phyloP scores from a whole-genome alignment of 116 monocot genomes.

The Posidonia oceanica region DNA sequence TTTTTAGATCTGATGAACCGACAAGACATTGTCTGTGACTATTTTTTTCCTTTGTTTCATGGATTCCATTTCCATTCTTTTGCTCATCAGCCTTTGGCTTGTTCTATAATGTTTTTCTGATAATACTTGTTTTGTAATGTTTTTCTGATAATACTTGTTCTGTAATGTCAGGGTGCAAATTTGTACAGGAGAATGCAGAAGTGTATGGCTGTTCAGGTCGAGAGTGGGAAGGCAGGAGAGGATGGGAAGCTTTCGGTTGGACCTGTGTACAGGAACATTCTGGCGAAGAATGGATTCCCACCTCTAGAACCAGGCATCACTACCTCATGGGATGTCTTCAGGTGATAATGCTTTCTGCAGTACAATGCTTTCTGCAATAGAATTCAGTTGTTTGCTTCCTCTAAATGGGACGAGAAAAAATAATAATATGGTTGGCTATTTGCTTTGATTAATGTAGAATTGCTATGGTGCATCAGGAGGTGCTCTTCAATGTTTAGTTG shows the following conservation, averaged over 20 bases:
- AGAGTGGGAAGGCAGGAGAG: slow-evolving; percentile 49
- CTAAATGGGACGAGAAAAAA: not conserved
- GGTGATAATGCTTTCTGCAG: slow-evolving; percentile 20
- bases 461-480: not conserved
- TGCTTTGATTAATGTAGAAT: not conserved
- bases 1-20: too few relatives aligned
- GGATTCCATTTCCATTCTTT: too few relatives aligned
- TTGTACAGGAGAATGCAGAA: slow-evolving; percentile 13
- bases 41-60: too few relatives aligned
- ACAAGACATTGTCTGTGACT: too few relatives aligned
- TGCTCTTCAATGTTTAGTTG: not conserved
- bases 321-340: slow-evolving; percentile 90
- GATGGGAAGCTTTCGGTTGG: slow-evolving; percentile 56
- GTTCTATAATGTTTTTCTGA: too few relatives aligned
- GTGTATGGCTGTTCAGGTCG: slow-evolving; percentile 42
- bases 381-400: too few relatives aligned
- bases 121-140: too few relatives aligned
- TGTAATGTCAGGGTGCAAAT: too few relatives aligned
- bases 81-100: too few relatives aligned
- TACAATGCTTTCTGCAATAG: too few relatives aligned
- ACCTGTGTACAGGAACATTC: slow-evolving; percentile 47
- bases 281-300: slow-evolving; percentile 69
- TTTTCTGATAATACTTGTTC: too few relatives aligned
- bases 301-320: slow-evolving; percentile 33
- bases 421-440: not conserved